Evolutionary conservation across 148 eudicot genomes (phyloP), one percentile per base, ranked within the genome.

Genomic region (Euryodendron excelsum): DNA sequence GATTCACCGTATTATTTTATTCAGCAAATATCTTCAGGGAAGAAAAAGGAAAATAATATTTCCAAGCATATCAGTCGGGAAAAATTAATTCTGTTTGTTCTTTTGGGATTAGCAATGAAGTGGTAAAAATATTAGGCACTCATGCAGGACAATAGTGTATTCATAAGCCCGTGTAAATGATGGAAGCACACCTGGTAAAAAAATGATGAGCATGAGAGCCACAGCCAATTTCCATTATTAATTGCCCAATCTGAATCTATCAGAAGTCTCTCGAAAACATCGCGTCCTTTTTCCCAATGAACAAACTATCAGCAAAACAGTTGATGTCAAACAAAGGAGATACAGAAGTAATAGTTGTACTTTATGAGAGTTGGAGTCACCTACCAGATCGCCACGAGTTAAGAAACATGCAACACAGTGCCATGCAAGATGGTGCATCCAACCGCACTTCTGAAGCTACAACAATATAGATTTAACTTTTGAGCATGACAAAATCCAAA

Each of bases 391-490:
- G 69, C 98, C 98, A 25, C 98, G 95, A 64, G 98, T 92, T 58
- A 94, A 87, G 82, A 94, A 94, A 55, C 98, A 94, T 63, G 98
- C 97, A 72, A 94, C 98, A 82, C 88, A 90, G 76, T 94, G 98
- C 61, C 97, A 90, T 64, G 97, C 96, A 80, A 94, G 94, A 84
- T 92, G 98, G 87, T 94, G 98, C 92, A 94, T 94, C 98, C 98
- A 94, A 31, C 98, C 98, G 97, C 98, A 94, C 74, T 88, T 92
- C 6, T 60, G 86, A 77, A 94, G 97, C 98, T 94, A 82, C 73
- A 84, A 78, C 33, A 45, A 21, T 44, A 80, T 17, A 37, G 44
- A 25, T 21, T 30, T 58, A 60, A 61, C 47, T 39, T 62, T 1
- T 0, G 5, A 3, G 30, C 0, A 7, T 0, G 8, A 37, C 39